phyloP scores from a whole-genome alignment of 306 rosid species.

The Quercus robur region DNA sequence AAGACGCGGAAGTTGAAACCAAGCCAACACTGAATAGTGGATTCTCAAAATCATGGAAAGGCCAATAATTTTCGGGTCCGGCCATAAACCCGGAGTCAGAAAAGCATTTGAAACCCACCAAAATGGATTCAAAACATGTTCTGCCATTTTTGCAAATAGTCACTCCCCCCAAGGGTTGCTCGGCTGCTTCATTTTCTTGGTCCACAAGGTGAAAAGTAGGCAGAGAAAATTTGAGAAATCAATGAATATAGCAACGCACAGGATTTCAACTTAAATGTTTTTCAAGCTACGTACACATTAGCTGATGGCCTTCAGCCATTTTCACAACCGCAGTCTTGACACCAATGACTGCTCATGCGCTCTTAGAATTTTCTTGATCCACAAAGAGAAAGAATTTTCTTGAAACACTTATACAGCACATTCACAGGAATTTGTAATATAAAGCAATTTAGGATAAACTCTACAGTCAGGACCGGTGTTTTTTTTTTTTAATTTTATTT shows the following conservation, averaged over 20 bases:
- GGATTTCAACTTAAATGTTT: neutral
- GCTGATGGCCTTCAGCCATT: slow-evolving; percentile 2
- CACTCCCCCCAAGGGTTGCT: too few species aligned
- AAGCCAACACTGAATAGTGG: too few species aligned
- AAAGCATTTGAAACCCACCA: too few species aligned
- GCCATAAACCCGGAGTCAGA: too few species aligned
- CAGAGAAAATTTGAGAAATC: neutral
- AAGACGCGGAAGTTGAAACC: too few species aligned
- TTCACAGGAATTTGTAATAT: slow-evolving; percentile 20
- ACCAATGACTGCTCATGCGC: slow-evolving; percentile 10
- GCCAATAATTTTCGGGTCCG: too few species aligned
- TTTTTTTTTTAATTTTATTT: neutral
- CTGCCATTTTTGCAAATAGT: too few species aligned
- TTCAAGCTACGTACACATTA: neutral
- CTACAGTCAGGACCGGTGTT: slow-evolving; percentile 24
- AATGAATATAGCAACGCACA: neutral
- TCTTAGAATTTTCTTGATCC: neutral
- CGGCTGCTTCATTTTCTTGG: too few species aligned
- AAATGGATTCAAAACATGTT: too few species aligned
- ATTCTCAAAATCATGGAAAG: too few species aligned
- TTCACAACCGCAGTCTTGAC: slow-evolving; percentile 3
- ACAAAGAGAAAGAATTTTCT: neutral
- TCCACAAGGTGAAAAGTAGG: neutral
- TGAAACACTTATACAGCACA: slow-evolving; percentile 8
- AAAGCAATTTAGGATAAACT: slow-evolving; percentile 1